Evolutionary conservation across 352 stramenopile genomes (phyloP), one percentile per base, ranked within the genome.

Genomic region (Phytophthora pini): DNA sequence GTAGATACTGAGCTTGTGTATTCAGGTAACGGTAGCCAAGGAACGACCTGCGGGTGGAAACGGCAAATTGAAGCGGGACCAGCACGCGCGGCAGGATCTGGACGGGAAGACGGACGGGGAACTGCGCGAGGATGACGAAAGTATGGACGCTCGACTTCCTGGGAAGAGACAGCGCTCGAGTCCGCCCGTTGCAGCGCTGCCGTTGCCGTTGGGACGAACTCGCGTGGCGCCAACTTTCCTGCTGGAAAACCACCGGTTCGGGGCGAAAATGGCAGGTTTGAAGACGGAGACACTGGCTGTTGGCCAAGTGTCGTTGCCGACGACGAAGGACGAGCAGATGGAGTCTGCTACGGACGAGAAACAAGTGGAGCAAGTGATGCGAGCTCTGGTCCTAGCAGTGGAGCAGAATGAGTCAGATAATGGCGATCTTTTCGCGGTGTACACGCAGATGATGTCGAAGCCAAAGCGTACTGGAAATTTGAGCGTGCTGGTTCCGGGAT

Each of bases 11-110:
- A 24, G 26, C 29, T 22, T 54, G n/a, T 2, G 61, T 24, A 27
- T n/a, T 41, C 52, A 93, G 84, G 84, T 93, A 24, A 92, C 82
- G 3, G 71, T 91, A 3, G 84, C 88, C 15, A 93, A 91, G 58
- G 78, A 78, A 24, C 64, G 51, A 6, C 65, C 70, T 26, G 54
- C 51, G 17, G 57, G 57, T n/a, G 61, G 66, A 22, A 75, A 72
- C 3, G 84, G 80, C 8, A 91, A 91, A 68, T 68, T 89, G 41
- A 93, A 93, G 68, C 79, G 84, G 3, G 73, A 81, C 40, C 82
- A 93, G 65, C 84, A 87, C 20, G 72, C 76, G 5, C 59, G 72
- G 32, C 68, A 74, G 3, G 75, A 73, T 17, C 50, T 74, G 45
- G 76, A 87, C 17, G 74, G 73, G 3, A 77, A 74, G 29, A 38